Conservation (phyloP, 768 basidiomycete genomes). For the Amanita pseudoporphyria region DNA sequence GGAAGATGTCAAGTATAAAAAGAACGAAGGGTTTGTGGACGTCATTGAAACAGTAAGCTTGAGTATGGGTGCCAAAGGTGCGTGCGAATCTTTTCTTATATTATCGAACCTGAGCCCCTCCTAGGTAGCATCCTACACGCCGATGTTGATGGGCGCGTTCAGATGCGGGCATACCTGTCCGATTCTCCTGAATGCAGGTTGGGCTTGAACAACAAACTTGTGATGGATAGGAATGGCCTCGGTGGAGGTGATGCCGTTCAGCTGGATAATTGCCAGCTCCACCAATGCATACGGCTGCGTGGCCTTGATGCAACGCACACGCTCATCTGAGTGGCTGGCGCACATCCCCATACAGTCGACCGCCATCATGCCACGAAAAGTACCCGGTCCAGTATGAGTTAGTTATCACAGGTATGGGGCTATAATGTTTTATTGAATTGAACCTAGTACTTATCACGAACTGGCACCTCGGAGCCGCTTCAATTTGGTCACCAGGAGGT, state of each 20-base stretch:
- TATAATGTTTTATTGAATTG: no score
- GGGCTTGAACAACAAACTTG: conserved; percentile 95
- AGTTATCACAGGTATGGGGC: no score
- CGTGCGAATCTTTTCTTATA: conserved; percentile 11
- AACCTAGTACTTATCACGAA: no score
- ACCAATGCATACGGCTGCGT: conserved; percentile 92
- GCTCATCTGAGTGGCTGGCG: no score
- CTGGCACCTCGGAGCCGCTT: no score
- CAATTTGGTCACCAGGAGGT: no score
- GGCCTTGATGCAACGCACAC: conserved; percentile 92
- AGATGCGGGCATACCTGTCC: conserved; percentile 95
- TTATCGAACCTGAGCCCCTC: background rate
- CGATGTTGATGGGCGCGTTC: conserved; percentile 95
- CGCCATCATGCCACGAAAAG: no score
- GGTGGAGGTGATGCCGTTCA: conserved; percentile 78
- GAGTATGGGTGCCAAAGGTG: conserved; percentile 95
- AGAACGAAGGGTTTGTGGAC: conserved; percentile 99
- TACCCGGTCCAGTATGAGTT: no score
- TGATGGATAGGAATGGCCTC: conserved; percentile 78
- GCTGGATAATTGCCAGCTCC: conserved; percentile 96
- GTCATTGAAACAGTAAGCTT: conserved; percentile 96
- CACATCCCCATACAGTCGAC: no score
- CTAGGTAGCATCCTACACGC: conserved; percentile 85
- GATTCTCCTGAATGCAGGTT: conserved; percentile 99
- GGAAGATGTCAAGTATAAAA: conserved; percentile 96